Base-by-base conservation (phyloP, 768 basidiomycete species). In the Lactarius trivialis region DNA sequence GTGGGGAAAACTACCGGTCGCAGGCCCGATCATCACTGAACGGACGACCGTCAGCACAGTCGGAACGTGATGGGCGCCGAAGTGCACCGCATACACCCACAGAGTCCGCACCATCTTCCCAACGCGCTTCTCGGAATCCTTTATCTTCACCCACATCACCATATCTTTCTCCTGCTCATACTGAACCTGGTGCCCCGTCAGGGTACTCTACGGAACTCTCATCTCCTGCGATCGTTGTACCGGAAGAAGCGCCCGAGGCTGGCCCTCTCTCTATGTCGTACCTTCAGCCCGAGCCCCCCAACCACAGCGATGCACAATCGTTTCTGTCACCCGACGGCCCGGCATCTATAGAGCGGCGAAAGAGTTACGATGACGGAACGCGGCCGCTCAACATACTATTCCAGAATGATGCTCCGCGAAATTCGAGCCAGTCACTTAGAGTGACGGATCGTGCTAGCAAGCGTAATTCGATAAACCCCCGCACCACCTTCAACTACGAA, bases 381-480 rank as follows among this genome's bases (percentile, higher is more conserved):
- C 75, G 77, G 15, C 78, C 77, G 11, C 73, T 78, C 33, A 72
- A 75, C 62, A 60, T 75, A 34, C 71, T 76, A 26, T 69, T 73
- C 15, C 70, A 71, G 12, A 68, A 68, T 30, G 68, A 58, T 50
- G 48, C 70, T 11, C 60, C 63, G 9, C 21, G 37, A 41, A 69
- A 65, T 24, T 69, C 74, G 51, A 61, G 68, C 55, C 68, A 75
- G 55, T 66, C 77, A 48, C 53, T 71, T 63, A 59, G 64, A 19
- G 63, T 64, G 7, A 74, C 74, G 0, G 72, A 72, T 6, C 76
- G 79, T 37, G 73, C 76, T 0, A 81, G 79, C 28, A 79, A 76
- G 50, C 74, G 84, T 14, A 73, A 79, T 24, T 84, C 84, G 4
- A 84, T 85, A 63, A 84, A 82, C 60, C 84, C 85, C 1, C 77